Conservation (phyloP, 1,284 basidiomycete genomes). For the Ceratobasidium papillatum region DNA sequence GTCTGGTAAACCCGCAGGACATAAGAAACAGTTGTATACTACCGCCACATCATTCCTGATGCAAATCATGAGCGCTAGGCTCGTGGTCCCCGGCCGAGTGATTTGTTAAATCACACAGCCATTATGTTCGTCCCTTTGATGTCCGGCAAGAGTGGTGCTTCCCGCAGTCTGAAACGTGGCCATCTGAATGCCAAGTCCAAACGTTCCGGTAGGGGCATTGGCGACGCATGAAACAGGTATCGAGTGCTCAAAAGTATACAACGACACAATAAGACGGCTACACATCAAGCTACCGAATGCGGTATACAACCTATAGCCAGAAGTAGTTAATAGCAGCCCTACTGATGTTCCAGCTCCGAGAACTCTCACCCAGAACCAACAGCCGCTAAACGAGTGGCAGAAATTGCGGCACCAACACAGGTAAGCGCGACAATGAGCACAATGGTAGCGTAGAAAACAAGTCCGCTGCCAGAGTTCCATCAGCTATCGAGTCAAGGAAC, state of each 20-base stretch:
- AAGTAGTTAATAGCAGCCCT: neutral
- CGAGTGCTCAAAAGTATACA: neutral
- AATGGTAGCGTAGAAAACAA: neutral
- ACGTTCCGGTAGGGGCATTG: neutral
- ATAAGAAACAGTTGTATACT: too few relatives aligned
- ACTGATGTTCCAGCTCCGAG: too few relatives aligned
- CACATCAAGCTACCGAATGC: slow-evolving; percentile 17
- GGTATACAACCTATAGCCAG: neutral
- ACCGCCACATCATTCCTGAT: too few relatives aligned
- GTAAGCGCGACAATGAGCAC: neutral
- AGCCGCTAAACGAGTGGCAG: neutral
- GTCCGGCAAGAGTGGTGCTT: neutral
- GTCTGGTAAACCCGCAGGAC: too few relatives aligned
- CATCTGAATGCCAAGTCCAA: neutral
- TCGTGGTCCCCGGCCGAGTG: too few relatives aligned
- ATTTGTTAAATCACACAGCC: too few relatives aligned
- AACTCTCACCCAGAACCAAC: neutral
- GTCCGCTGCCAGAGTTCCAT: neutral
- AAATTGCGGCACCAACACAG: neutral
- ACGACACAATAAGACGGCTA: slow-evolving; percentile 20
- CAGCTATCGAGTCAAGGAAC: neutral
- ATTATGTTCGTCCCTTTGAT: neutral
- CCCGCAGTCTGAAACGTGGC: neutral
- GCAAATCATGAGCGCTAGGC: too few relatives aligned
- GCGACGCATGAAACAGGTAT: neutral